Conservation (phyloP, 352 stramenopile genomes). For the Phytophthora pisi region DNA sequence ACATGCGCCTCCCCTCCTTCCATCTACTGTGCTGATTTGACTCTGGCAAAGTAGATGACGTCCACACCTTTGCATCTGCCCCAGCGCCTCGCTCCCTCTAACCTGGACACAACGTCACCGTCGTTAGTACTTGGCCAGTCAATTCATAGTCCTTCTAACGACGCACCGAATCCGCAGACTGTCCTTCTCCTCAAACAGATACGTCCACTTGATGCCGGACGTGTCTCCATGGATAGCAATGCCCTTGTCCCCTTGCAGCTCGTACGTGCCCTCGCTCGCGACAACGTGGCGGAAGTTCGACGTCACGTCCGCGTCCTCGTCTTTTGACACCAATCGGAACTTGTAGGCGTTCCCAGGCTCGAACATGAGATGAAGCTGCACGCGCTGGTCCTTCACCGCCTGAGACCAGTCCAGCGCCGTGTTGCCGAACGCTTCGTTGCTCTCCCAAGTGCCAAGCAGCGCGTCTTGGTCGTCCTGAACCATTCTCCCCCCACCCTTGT, state of each 20-base stretch:
- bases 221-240: slow-evolving; percentile 50
- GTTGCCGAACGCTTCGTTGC: slow-evolving; percentile 79
- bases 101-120: slow-evolving; percentile 28
- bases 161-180: slow-evolving; percentile 60
- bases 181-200: slow-evolving; percentile 69
- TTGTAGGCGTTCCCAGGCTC: slow-evolving; percentile 37
- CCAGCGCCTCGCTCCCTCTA: slow-evolving; percentile 78
- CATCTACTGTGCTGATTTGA: slow-evolving; percentile 13
- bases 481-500: slow-evolving; percentile 6
- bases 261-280: slow-evolving; percentile 47
- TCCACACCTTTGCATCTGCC: slow-evolving; percentile 82
- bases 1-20: background rate
- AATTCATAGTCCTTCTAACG: background rate
- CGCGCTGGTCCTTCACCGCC: slow-evolving; percentile 59
- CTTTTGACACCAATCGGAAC: slow-evolving; percentile 43
- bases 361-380: slow-evolving; percentile 53
- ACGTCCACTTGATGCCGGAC: slow-evolving; percentile 71
- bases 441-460: slow-evolving; percentile 57
- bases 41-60: slow-evolving; percentile 74
- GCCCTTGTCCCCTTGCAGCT: slow-evolving; percentile 29
- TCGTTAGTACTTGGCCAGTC: background rate
- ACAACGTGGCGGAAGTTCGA: slow-evolving; percentile 60
- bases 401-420: slow-evolving; percentile 79
- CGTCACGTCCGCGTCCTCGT: slow-evolving; percentile 43
- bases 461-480: slow-evolving; percentile 1